These are phyloP conservation scores for Danielia reshetovae DNA, from an alignment of 805 yeast genomes.

Conservation along the genomic window DNA sequence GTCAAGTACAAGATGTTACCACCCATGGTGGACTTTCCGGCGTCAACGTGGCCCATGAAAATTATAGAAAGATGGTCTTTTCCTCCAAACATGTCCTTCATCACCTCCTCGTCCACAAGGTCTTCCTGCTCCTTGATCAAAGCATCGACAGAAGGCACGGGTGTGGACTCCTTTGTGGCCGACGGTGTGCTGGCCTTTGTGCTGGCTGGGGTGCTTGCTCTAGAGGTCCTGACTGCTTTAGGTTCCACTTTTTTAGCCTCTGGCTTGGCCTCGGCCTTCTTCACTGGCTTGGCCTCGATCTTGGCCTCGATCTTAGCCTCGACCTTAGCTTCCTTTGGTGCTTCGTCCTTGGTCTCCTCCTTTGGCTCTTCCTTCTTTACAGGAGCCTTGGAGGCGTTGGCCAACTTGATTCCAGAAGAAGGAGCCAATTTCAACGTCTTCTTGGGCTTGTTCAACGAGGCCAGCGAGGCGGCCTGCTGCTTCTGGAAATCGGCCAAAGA, in stretches of 20 bases:
- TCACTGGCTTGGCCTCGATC: slow-evolving; percentile 11
- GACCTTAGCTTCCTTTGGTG: slow-evolving; percentile 19
- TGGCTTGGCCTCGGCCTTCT: slow-evolving; percentile 5
- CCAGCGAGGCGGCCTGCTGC: slow-evolving; percentile 47
- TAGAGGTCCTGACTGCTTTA: slow-evolving; percentile 7
- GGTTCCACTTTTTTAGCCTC: slow-evolving; percentile 3
- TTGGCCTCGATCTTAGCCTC: slow-evolving; percentile 8
- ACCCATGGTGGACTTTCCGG: slow-evolving; percentile 99
- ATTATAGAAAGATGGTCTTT: slow-evolving; percentile 95
- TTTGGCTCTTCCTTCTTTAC: slow-evolving; percentile 26
- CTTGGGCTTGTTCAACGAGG: slow-evolving; percentile 53
- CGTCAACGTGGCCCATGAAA: slow-evolving; percentile 99
- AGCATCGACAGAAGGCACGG: slow-evolving; percentile 41
- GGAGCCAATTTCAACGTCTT: slow-evolving; percentile 64
- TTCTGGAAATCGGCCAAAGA: slow-evolving; percentile 80
- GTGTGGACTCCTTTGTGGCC: slow-evolving; percentile 17
- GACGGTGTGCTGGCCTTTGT: slow-evolving; percentile 15
- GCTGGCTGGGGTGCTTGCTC: slow-evolving; percentile 2
- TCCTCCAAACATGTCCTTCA: slow-evolving; percentile 92
- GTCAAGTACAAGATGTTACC: slow-evolving; percentile 92
- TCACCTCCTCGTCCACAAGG: slow-evolving; percentile 78
- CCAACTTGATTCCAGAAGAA: slow-evolving; percentile 62
- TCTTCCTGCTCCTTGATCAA: slow-evolving; percentile 70
- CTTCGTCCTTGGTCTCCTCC: slow-evolving; percentile 36
- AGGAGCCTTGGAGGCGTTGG: slow-evolving; percentile 22